These are phyloP conservation scores for Miscanthus sacchariflorus DNA, from an alignment of 202 grass and related monocot genomes.

Conservation along the genomic window DNA sequence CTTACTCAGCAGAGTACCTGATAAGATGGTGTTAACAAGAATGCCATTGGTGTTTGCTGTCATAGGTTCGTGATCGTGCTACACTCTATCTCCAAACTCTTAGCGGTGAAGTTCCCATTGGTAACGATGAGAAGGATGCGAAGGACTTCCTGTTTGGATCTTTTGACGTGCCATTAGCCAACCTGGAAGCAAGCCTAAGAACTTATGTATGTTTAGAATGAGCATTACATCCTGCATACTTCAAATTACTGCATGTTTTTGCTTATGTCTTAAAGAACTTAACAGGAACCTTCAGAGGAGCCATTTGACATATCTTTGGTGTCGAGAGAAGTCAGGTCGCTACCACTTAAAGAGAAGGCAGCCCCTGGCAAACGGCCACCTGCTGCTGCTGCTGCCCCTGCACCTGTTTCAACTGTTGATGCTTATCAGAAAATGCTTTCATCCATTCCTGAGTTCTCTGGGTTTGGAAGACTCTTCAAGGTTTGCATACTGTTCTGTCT, in stretches of 20 bases:
- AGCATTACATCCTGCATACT: constrained; percentile 38
- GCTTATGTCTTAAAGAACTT: constrained; percentile 45
- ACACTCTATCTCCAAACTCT: constrained; percentile 81
- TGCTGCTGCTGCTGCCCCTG: constrained; percentile 40
- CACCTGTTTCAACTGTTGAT: constrained; percentile 66
- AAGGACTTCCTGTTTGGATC: constrained; percentile 83
- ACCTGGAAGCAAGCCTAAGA: constrained; percentile 77
- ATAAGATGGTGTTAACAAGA: constrained; percentile 36
- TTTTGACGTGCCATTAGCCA: constrained; percentile 79
- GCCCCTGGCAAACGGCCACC: constrained; percentile 64
- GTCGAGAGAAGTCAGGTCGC: constrained; percentile 69
- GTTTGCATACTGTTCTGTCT: constrained; percentile 44
- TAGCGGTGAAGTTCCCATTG: constrained; percentile 58
- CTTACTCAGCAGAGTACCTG: constrained; percentile 10
- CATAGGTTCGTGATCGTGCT: constrained; percentile 79
- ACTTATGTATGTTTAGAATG: constrained; percentile 61
- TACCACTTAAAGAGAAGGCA: constrained; percentile 64
- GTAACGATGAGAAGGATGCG: constrained; percentile 57
- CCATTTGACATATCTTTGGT: constrained; percentile 77
- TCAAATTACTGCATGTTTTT: constrained; percentile 6
- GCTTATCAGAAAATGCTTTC: constrained; percentile 78
- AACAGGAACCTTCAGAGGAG: constrained; percentile 69
- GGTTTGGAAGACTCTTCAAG: constrained; percentile 76
- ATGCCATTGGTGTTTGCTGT: constrained; percentile 43
- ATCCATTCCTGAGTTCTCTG: constrained; percentile 73